phyloP scores from a whole-genome alignment of 2,329 filamentous ascomycete genomes.

The Microdochium paspali region DNA sequence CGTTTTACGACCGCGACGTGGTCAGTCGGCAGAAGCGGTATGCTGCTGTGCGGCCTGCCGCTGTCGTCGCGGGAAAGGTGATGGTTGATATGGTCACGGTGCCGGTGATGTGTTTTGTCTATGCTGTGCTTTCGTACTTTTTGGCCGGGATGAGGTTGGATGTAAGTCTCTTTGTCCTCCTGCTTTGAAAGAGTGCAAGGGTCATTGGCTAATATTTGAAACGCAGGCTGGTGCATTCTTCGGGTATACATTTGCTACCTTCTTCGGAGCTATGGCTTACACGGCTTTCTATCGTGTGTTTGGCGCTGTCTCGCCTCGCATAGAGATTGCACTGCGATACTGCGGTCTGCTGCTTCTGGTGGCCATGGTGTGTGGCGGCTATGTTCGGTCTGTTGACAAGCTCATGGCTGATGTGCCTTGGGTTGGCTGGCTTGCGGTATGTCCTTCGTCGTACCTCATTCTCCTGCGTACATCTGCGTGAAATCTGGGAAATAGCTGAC shows the following conservation, averaged over 20 bases:
- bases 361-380: slow-evolving; percentile 3
- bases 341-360: slow-evolving; percentile 22
- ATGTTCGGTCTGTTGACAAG: slow-evolving; percentile 2
- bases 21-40: slow-evolving; percentile 35
- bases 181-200: slow-evolving; percentile 33
- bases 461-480: background rate
- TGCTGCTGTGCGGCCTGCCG: slow-evolving; percentile 43
- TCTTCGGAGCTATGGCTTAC: slow-evolving; percentile 15
- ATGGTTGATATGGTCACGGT: slow-evolving; percentile 53
- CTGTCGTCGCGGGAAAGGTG: slow-evolving; percentile 47
- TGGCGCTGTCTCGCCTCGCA: slow-evolving; percentile 18
- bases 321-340: slow-evolving; percentile 54
- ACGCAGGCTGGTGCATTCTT: slow-evolving; percentile 24
- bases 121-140: slow-evolving; percentile 68
- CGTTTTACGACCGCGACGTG: slow-evolving; percentile 61
- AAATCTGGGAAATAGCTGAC: background rate
- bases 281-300: slow-evolving; percentile 22
- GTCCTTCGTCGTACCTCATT: slow-evolving; percentile 21
- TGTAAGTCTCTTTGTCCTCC: slow-evolving; percentile 49
- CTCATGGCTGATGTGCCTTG: slow-evolving; percentile 41
- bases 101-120: slow-evolving; percentile 53
- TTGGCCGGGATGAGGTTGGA: slow-evolving; percentile 55
- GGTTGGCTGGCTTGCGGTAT: slow-evolving; percentile 43
- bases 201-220: slow-evolving; percentile 15
- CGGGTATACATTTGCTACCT: slow-evolving; percentile 3